Conservation (phyloP, 495 filamentous ascomycete species). For the Talaromyces nanjingensis region DNA sequence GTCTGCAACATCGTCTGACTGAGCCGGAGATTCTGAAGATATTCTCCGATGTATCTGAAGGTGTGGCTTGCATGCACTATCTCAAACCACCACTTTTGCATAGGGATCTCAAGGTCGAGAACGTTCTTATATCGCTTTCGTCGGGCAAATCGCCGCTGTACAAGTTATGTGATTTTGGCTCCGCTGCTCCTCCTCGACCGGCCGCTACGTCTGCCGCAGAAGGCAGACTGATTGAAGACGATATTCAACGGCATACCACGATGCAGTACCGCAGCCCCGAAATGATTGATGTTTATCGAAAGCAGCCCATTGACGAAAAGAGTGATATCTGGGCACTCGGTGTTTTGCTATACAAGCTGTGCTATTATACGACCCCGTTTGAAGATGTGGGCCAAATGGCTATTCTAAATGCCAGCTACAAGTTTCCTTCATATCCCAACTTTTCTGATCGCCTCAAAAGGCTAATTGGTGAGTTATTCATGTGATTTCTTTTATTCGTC, state of each 20-base stretch:
- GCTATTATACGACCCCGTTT: conserved; percentile 98
- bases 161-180: conserved; percentile 98
- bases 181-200: conserved; percentile 72
- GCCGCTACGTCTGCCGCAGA: conserved; percentile 80
- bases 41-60: conserved; percentile 90
- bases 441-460: conserved; percentile 90
- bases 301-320: conserved; percentile 96
- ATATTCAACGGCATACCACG: conserved; percentile 94
- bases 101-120: conserved; percentile 95
- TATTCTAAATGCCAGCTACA: conserved; percentile 95
- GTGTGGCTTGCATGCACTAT: conserved; percentile 98
- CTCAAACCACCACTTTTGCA: conserved; percentile 90
- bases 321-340: conserved; percentile 98
- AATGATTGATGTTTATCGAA: conserved; percentile 97
- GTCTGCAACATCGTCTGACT: conserved; percentile 89
- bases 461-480: conserved; percentile 70
- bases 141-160: conserved; percentile 57
- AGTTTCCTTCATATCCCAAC: conserved; percentile 76
- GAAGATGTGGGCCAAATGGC: conserved; percentile 96
- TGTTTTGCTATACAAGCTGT: conserved; percentile 94
- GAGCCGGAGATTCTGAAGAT: conserved; percentile 97
- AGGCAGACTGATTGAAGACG: conserved; percentile 87
- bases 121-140: conserved; percentile 77
- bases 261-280: conserved; percentile 96
- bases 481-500: background rate